phyloP scores from a whole-genome alignment of 2,329 filamentous ascomycete genomes.

The Trichoderma polysporum region DNA sequence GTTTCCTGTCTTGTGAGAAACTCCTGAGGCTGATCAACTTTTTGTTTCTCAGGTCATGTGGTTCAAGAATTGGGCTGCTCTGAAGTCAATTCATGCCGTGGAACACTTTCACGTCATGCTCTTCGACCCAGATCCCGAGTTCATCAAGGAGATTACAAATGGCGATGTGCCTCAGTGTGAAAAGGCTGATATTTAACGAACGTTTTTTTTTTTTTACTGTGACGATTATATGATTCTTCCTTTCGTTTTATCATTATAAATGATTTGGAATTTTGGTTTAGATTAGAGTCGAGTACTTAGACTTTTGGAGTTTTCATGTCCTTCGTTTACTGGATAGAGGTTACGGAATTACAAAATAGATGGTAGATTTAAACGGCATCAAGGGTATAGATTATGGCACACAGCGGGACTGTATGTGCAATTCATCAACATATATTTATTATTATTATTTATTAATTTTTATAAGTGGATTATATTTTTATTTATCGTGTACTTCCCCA shows the following conservation, averaged over 20 bases:
- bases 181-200: constrained; percentile 31
- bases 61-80: constrained; percentile 75
- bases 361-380: not conserved
- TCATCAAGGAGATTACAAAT: constrained; percentile 68
- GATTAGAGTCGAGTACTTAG: not conserved
- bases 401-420: not conserved
- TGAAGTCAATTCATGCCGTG: constrained; percentile 83
- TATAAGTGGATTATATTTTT: not conserved
- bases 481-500: not conserved
- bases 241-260: not conserved
- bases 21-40: not conserved
- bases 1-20: not conserved
- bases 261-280: not conserved
- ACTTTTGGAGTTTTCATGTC: constrained; percentile 4
- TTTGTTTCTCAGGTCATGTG: constrained; percentile 35
- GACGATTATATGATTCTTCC: not conserved
- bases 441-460: not conserved
- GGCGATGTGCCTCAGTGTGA: constrained; percentile 68
- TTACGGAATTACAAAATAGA: not conserved
- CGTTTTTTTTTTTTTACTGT: not conserved
- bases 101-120: constrained; percentile 97
- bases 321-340: constrained; percentile 8
- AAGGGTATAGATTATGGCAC: not conserved
- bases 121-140: constrained; percentile 68
- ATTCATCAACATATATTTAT: not conserved